A percentile compares a stretch with the other conserved stretches of the same genome.
Conservation (phyloP, 1,284 basidiomycete species). For the Boletus holoroseus region DNA sequence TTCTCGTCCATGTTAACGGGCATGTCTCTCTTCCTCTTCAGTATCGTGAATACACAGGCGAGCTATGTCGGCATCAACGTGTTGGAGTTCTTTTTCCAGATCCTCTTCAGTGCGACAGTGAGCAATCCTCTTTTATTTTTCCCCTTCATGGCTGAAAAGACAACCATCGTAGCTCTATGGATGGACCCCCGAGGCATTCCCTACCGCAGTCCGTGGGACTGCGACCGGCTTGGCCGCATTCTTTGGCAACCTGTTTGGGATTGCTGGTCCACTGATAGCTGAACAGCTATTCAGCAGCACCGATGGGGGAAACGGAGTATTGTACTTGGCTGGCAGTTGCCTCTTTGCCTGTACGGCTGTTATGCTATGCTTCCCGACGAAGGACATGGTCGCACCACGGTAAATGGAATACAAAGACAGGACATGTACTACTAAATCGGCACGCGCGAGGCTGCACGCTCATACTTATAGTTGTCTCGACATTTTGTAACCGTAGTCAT, state of each 20-base stretch:
- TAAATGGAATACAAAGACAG: not conserved
- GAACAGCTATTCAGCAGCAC: conserved; percentile 7
- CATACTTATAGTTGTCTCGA: no score
- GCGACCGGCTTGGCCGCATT: no score
- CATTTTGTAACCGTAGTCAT: not conserved
- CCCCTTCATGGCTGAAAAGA: not conserved
- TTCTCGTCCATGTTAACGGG: conserved; percentile 10
- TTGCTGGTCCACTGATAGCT: conserved; percentile 8
- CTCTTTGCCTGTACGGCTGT: conserved; percentile 10
- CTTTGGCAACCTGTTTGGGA: conserved; percentile 5
- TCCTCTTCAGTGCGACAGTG: conserved; percentile 14
- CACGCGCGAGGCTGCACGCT: no score
- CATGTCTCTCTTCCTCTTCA: conserved; percentile 14
- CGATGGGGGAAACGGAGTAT: conserved; percentile 9
- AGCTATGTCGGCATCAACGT: conserved; percentile 14
- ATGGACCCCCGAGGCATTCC: conserved; percentile 22
- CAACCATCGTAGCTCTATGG: conserved; percentile 3
- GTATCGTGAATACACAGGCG: conserved; percentile 16
- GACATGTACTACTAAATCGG: not conserved
- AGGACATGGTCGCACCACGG: conserved; percentile 18
- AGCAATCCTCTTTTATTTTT: not conserved
- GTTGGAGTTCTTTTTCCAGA: conserved; percentile 17
- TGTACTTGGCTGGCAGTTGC: conserved; percentile 17
- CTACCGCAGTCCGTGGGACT: no score
- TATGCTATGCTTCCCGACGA: conserved; percentile 8